phyloP scores from a whole-genome alignment of 2,329 filamentous ascomycete genomes.

The Cryphonectria naterciae region DNA sequence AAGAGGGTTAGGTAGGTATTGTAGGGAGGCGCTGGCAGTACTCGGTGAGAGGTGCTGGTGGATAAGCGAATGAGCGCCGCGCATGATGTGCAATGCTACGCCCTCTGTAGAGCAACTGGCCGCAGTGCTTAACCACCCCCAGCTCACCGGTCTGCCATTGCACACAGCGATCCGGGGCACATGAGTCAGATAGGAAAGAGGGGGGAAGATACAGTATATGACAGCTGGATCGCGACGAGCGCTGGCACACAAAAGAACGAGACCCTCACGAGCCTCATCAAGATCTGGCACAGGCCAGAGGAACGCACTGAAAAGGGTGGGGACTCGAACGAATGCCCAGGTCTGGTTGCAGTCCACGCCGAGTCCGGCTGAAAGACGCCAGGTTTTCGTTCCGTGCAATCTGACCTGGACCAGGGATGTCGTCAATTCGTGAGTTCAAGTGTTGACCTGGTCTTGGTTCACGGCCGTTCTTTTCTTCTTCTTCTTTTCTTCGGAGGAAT shows the following conservation, averaged over 20 bases:
- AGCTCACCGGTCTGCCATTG: conserved; percentile 26
- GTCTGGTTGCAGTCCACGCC: conserved; percentile 14
- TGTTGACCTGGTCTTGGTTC: background rate
- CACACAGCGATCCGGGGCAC: conserved; percentile 14
- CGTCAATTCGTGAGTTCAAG: background rate
- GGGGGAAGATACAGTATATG: conserved; percentile 29
- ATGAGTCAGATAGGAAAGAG: conserved; percentile 26
- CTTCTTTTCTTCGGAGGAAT: background rate
- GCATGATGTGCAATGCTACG: conserved; percentile 19
- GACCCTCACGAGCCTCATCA: conserved; percentile 7
- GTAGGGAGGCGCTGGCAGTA: conserved; percentile 12
- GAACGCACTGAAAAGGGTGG: conserved; percentile 18
- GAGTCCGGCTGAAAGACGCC: conserved; percentile 10
- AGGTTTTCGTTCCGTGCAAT: conserved; percentile 12
- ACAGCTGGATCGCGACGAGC: conserved; percentile 1
- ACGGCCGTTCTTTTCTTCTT: background rate
- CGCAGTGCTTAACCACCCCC: conserved; percentile 11
- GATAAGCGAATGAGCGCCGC: conserved; percentile 23
- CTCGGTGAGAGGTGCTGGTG: conserved; percentile 25
- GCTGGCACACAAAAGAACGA: conserved; percentile 14
- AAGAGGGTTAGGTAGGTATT: conserved; percentile 16
- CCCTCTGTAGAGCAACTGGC: conserved; percentile 23
- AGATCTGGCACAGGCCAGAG: conserved; percentile 19
- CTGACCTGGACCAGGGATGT: conserved; percentile 3
- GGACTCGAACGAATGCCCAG: conserved; percentile 16